These are phyloP conservation scores for Eucalyptus grandis DNA, from an alignment of 345 rosid species.

Conservation along the genomic window DNA sequence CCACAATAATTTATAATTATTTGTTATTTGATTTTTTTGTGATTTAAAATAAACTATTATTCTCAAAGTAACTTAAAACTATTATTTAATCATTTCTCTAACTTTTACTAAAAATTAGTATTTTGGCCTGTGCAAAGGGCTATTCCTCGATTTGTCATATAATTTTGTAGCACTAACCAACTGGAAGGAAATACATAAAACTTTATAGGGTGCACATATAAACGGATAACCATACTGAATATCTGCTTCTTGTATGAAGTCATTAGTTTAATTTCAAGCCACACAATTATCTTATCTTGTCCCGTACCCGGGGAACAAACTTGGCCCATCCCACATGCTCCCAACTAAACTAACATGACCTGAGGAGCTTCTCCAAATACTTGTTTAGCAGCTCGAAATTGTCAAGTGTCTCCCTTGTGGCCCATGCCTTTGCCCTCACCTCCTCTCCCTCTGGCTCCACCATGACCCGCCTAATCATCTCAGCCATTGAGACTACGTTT, in stretches of 20 bases:
- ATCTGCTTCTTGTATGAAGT: background rate
- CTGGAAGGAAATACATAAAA: background rate
- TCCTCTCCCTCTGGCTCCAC: background rate
- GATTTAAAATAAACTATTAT: no score
- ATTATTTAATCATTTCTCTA: accelerated
- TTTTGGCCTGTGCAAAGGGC: background rate
- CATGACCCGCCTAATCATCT: background rate
- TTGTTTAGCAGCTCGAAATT: background rate
- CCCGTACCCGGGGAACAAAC: no score
- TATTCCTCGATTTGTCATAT: background rate
- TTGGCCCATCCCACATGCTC: background rate
- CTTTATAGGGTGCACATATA: background rate
- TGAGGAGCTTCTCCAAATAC: background rate
- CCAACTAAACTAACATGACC: background rate
- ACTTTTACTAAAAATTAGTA: no score
- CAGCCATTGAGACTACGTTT: background rate
- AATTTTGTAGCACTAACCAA: no score
- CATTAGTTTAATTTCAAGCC: no score
- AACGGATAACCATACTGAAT: background rate
- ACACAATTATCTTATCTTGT: no score
- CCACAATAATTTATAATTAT: no score
- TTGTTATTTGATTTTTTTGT: no score
- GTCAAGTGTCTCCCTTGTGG: background rate
- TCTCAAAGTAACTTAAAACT: no score
- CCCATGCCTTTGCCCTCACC: background rate